Evolutionary conservation across 371 early-diverging fungal species (phyloP).

Genomic region (Mortierella sp.): DNA sequence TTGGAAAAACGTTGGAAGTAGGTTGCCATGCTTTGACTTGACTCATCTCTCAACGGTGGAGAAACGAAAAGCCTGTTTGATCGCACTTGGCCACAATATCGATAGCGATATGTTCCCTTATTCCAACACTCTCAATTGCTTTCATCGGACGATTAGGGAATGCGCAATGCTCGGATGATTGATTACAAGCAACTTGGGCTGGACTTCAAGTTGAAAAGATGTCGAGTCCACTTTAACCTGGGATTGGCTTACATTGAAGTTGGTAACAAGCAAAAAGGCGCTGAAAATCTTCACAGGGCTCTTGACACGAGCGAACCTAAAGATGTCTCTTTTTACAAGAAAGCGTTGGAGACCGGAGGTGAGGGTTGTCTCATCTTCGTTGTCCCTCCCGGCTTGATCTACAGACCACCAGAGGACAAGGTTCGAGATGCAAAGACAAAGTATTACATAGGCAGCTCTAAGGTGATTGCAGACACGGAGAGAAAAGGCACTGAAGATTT

Average conservation of each 20-base stretch:
- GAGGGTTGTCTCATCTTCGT: constrained; percentile 80
- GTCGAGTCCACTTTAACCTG: constrained; percentile 91
- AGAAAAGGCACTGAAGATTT: constrained; percentile 70
- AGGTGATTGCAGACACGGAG: constrained; percentile 78
- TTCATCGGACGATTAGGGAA: too few species aligned
- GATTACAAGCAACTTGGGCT: constrained; percentile 96
- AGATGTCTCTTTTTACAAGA: constrained; percentile 79
- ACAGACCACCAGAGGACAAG: constrained; percentile 85
- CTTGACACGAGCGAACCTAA: constrained; percentile 72
- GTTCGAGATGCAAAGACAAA: constrained; percentile 81
- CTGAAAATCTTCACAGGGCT: constrained; percentile 82
- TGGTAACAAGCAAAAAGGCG: constrained; percentile 78
- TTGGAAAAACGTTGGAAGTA: too few species aligned
- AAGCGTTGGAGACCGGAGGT: constrained; percentile 77
- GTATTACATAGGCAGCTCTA: constrained; percentile 82
- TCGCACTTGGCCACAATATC: too few species aligned
- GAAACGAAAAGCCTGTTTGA: too few species aligned
- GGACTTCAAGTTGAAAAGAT: constrained; percentile 84
- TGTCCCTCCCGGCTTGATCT: constrained; percentile 82
- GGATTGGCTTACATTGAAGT: constrained; percentile 85
- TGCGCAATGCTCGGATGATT: too few species aligned
- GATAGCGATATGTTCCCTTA: too few species aligned
- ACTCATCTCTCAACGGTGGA: too few species aligned
- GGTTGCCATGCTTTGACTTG: too few species aligned
- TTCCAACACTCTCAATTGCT: too few species aligned